Evolutionary conservation across 805 yeast genomes (phyloP).

Genomic region (Candida montana): DNA sequence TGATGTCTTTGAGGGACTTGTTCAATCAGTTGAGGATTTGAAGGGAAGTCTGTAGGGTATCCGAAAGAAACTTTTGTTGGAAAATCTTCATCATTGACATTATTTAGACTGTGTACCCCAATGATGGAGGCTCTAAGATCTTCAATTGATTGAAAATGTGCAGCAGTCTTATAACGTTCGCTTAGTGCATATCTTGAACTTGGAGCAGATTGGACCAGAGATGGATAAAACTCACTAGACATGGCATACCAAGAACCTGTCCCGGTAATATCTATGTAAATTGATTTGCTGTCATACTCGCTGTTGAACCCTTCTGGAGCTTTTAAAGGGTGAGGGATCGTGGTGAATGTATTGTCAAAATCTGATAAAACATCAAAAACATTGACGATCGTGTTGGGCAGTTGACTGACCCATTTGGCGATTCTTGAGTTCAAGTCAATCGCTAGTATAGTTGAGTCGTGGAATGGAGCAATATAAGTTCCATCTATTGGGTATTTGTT

Average conservation of each 20-base stretch:
- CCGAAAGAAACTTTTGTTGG: slow-evolving; percentile 15
- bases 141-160: slow-evolving; percentile 29
- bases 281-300: slow-evolving; percentile 34
- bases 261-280: slow-evolving; percentile 61
- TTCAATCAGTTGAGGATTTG: slow-evolving; percentile 8
- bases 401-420: slow-evolving; percentile 72
- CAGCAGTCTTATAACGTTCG: slow-evolving; percentile 39
- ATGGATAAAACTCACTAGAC: slow-evolving; percentile 72
- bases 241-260: slow-evolving; percentile 80
- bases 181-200: slow-evolving; percentile 49
- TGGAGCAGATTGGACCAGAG: slow-evolving; percentile 77
- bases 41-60: slow-evolving; percentile 13
- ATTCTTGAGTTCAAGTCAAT: slow-evolving; percentile 62
- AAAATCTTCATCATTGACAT: slow-evolving; percentile 5
- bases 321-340: slow-evolving; percentile 64
- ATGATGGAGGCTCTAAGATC: slow-evolving; percentile 28
- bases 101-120: slow-evolving; percentile 42
- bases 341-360: slow-evolving; percentile 33
- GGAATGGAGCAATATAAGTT: slow-evolving; percentile 76
- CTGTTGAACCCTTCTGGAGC: slow-evolving; percentile 21
- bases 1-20: slow-evolving; percentile 4
- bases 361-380: slow-evolving; percentile 67
- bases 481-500: slow-evolving; percentile 60
- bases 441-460: slow-evolving; percentile 74
- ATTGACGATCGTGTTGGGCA: slow-evolving; percentile 67